Base-by-base conservation (phyloP, 2,329 filamentous ascomycete genomes). In the Penicillium vulpinum region DNA sequence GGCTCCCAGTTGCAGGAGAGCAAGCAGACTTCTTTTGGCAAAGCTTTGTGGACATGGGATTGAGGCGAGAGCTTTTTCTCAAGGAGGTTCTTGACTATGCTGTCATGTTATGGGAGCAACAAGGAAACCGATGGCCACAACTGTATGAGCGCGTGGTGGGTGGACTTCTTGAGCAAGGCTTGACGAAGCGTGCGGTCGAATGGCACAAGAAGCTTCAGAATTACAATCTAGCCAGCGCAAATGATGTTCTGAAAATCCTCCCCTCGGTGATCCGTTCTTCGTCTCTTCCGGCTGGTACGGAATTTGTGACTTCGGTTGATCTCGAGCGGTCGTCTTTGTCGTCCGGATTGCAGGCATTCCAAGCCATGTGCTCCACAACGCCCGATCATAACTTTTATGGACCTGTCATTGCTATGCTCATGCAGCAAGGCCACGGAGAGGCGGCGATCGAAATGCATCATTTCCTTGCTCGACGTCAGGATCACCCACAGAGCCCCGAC, bases 391-490 rank as follows among this genome's bases (percentile, higher is more conserved):
- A 73, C 41, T 71, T 80, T 9, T 83, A 83, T 61, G 66, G 66
- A 3, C 70, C 67, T 24, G 65, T 78, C n/a, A 72, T 83, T 26
- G 68, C 75, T 16, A 59, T 62, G 18, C 64, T 83, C 2, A 74
- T 77, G 62, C 61, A 69, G 7, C 65, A 69, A 35, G 71, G 74
- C 24, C 62, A 73, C 38, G 68, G 73, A 48, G 62, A 73, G 21
- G 66, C 75, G 53, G 78, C 79, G 29, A 63, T 79, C 9, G 67
- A 68, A 18, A 80, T 82, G 78, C 81, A 83, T 61, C 63, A 70
- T 28, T 76, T 78, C 49, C 64, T 83, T 10, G 52, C 78, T 21
- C 58, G 68, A 24, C 67, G 70, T 40, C 64, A 70, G 28, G 81
- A 83, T 57, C 63, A 78, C 47, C 81, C 81, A 16, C 54, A 55